Base-by-base conservation (phyloP, 495 filamentous ascomycete species). In the Penicillium waksmanii region DNA sequence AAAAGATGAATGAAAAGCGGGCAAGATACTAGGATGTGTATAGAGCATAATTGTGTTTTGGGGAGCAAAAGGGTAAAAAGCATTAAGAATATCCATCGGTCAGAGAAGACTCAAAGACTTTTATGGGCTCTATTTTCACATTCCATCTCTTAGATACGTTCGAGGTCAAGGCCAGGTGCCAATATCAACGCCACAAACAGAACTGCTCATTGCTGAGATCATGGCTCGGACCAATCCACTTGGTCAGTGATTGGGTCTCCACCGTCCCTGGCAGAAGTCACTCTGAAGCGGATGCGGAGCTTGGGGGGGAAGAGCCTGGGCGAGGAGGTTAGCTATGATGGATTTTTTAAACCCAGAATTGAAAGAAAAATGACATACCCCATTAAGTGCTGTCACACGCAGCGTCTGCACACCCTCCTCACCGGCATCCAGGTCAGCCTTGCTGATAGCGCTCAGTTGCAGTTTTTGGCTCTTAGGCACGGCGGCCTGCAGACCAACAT, bases 381-480 rank as follows among this genome's bases (percentile, higher is more conserved):
- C 96, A 70, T 85, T 92, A 57, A 92, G 85, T 60, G 88, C 87
- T 12, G 79, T 80, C 52, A 98, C 85, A 67, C 91, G 89, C 90
- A 98, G 93, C 62, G 84, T 78, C 73, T 97, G 94, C 53, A 87
- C 89, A 13, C 91, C 96, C 64, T 98, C 94, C 15, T 87, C 83
- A 3, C 91, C 92, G 3, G 84, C 81, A 12, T 82, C 85, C 15
- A 98, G 70, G 44, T 96, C 91, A 2, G 86, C 73, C 64, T 84
- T 88, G 55, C 87, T 95, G 58, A 98, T 95, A 53, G 88, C 90
- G 66, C 93, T 88, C 51, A 98, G 77, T 71, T 96, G 91, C 60
- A 98, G 72, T 66, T 91, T 94, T 74, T 98, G 96, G 36, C 87
- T 92, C 78, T 97, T 97, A 6, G 95, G 96, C 60, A 98, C 95